Percentiles rank a stretch among this genome's conserved stretches.
Conservation (phyloP, 2,329 filamentous ascomycete genomes). For the Aspergillus sclerotialis region DNA sequence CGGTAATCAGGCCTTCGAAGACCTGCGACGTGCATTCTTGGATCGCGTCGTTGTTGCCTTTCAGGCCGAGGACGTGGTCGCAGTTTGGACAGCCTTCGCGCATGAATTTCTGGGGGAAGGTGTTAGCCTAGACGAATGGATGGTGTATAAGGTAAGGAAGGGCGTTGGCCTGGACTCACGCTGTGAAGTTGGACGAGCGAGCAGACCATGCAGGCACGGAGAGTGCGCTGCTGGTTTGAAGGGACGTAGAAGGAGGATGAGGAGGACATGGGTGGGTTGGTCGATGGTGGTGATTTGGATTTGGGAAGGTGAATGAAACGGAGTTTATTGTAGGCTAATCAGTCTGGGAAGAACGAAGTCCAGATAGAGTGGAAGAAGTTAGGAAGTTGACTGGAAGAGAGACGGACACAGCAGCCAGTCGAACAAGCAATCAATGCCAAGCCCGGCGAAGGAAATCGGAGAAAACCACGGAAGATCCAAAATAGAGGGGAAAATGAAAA, state of each 20-base stretch:
- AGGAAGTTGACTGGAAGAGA: conserved; percentile 13
- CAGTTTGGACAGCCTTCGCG: conserved; percentile 92
- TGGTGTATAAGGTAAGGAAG: too few relatives aligned
- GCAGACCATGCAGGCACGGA: conserved; percentile 98
- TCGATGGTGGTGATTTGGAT: not conserved
- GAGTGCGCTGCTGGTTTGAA: conserved; percentile 69
- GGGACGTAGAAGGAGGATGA: conserved; percentile 55
- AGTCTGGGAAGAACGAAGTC: not conserved
- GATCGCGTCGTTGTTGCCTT: conserved; percentile 70
- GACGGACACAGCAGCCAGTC: conserved; percentile 14
- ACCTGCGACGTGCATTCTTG: conserved; percentile 93
- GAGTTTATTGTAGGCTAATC: not conserved
- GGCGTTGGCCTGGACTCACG: conserved; percentile 53
- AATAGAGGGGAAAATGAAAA: not conserved
- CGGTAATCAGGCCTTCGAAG: conserved; percentile 84
- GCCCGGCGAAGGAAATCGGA: conserved; percentile 17
- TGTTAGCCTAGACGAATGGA: not conserved
- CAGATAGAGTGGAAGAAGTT: conserved; percentile 1
- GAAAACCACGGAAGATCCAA: conserved; percentile 9
- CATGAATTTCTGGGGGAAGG: conserved; percentile 63
- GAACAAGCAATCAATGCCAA: too few relatives aligned
- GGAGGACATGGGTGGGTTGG: not conserved
- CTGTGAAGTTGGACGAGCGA: conserved; percentile 80
- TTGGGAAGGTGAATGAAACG: too few relatives aligned
- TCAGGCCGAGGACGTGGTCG: conserved; percentile 81